Evolutionary conservation across 2,329 filamentous ascomycete species (phyloP), one percentile per base, ranked within the genome.

Genomic region (Neurospora sp.): DNA sequence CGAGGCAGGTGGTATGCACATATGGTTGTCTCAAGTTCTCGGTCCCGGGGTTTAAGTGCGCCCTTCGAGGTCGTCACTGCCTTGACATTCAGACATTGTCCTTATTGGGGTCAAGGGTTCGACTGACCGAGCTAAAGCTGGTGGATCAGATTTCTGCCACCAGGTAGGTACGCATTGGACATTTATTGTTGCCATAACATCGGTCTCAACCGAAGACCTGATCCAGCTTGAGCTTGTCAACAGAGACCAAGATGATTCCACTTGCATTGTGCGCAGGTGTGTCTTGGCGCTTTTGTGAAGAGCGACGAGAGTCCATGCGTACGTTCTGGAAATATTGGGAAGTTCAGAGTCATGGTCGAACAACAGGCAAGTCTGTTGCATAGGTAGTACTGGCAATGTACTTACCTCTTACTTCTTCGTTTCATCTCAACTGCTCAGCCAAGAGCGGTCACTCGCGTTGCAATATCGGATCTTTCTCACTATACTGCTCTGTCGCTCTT

Each of bases 401-500:
- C 23, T 15, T 33, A 36, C 33, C 33, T 33, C 52, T 62, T 33
- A 5, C 23, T 62, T 52, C 19, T 12, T 23, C n/a, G n/a, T 52
- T 62, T 33, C 23, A 33, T 33, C 12, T 33, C 52, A 62, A 17
- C 52, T 8, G 12, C 28, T 62, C 52, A 62, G 23, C 28, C 52
- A 62, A 17, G 28, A 36, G 52, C 52, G 8, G 52, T 8, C 52
- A 33, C 12, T 36, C 2, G 23, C 12, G 52, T 62, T 36, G 15
- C 15, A 15, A 36, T 62, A 10, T 62, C 33, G 33, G 33, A 36
- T 36, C 28, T 62, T n/a, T 57, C 8, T 17, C 19, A n/a, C 28
- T 66, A 66, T 39, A 40, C 38, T 37, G 38, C 17, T 67, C 12
- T 23, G n/a, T 70, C 36, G 68, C 41, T 46, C 66, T 36, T 71